A percentile compares a stretch with the other conserved stretches of the same genome.
Conservation (phyloP, 2,329 filamentous ascomycete species). For the Fusarium odoratissimum region DNA sequence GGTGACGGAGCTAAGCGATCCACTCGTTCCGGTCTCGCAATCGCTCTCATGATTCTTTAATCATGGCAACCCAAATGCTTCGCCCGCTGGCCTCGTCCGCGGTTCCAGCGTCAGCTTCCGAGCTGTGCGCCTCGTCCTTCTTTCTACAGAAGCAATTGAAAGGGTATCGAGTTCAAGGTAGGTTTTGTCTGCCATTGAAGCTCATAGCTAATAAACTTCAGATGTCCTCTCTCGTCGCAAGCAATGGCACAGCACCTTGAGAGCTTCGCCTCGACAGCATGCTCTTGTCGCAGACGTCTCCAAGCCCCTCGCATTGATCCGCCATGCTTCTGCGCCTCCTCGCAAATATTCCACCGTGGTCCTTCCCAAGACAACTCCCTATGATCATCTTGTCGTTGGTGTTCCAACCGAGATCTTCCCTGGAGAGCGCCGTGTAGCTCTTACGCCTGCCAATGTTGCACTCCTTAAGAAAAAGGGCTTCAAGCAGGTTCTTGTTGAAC, state of each 20-base stretch:
- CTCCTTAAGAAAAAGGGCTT: conserved; percentile 89
- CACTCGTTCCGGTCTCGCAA: conserved; percentile 29
- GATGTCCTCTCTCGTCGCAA: conserved; percentile 43
- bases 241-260: conserved; percentile 55
- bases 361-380: conserved; percentile 67
- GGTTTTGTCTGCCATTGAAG: background rate
- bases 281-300: conserved; percentile 44
- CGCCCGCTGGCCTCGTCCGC: conserved; percentile 47
- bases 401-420: conserved; percentile 83
- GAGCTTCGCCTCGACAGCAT: conserved; percentile 43
- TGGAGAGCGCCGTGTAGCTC: conserved; percentile 83
- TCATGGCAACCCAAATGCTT: conserved; percentile 52
- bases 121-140: conserved; percentile 47
- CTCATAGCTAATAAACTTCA: conserved; percentile 18
- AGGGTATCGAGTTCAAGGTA: conserved; percentile 38
- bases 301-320: conserved; percentile 53
- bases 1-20: conserved; percentile 1
- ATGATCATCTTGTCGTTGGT: conserved; percentile 78
- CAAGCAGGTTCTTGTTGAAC: conserved; percentile 79
- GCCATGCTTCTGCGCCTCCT: conserved; percentile 49
- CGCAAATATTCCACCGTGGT: conserved; percentile 54
- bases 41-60: conserved; percentile 44
- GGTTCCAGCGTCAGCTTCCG: conserved; percentile 42
- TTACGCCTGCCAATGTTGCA: conserved; percentile 86
- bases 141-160: conserved; percentile 42